Evolutionary conservation across 2,329 filamentous ascomycete genomes (phyloP).

Genomic region (Xylaria arbuscula): DNA sequence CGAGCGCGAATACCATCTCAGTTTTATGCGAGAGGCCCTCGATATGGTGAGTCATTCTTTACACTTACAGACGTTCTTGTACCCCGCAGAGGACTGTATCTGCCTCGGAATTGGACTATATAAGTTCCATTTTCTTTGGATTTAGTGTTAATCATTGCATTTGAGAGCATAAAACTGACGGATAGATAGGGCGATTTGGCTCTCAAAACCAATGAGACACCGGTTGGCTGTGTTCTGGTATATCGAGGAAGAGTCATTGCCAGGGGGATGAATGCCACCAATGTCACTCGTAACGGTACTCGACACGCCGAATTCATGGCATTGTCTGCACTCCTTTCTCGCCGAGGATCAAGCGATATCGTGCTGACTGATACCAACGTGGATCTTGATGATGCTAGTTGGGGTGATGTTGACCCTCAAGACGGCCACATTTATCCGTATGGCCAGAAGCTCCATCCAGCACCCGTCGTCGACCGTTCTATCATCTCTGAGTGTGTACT

Average conservation of each 20-base stretch:
- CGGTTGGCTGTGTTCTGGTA: constrained; percentile 95
- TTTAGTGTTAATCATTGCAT: background rate
- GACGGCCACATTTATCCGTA: constrained; percentile 70
- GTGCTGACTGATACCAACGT: constrained; percentile 41
- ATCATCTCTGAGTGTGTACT: constrained; percentile 79
- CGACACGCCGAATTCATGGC: constrained; percentile 96
- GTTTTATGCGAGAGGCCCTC: constrained; percentile 87
- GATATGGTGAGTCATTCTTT: constrained; percentile 72
- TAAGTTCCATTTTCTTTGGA: background rate
- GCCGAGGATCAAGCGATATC: constrained; percentile 49
- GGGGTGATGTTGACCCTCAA: constrained; percentile 64
- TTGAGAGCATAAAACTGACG: constrained; percentile 42
- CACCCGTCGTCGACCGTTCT: constrained; percentile 69
- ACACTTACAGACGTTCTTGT: background rate
- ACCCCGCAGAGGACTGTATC: background rate
- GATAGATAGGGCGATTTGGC: constrained; percentile 80
- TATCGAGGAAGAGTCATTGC: constrained; percentile 83
- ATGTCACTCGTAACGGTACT: constrained; percentile 88
- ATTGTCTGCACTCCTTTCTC: constrained; percentile 68
- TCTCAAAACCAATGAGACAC: constrained; percentile 87
- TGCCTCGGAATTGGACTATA: background rate
- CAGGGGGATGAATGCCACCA: constrained; percentile 96
- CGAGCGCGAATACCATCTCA: constrained; percentile 59
- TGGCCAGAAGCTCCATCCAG: constrained; percentile 67
- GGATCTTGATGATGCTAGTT: constrained; percentile 55